Evolutionary conservation across 2,329 filamentous ascomycete genomes (phyloP).

Genomic region (Pseudopithomyces maydicus): DNA sequence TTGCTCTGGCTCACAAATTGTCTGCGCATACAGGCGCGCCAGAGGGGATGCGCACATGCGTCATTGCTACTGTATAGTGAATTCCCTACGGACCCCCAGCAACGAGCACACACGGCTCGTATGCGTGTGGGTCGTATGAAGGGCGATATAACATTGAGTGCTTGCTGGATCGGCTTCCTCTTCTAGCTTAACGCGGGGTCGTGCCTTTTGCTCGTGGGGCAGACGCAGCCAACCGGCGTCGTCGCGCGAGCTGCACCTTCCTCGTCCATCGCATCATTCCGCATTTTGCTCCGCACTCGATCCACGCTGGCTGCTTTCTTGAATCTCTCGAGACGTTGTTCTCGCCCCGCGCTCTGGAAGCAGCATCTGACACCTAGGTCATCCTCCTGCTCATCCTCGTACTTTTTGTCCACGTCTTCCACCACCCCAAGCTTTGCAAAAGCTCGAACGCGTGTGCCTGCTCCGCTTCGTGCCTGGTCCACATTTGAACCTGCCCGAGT

Average conservation of each 20-base stretch:
- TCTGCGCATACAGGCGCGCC: no score
- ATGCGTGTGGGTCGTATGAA: no score
- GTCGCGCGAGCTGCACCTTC: slow-evolving; percentile 9
- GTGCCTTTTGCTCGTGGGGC: neutral
- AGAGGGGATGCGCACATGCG: no score
- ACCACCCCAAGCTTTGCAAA: slow-evolving; percentile 20
- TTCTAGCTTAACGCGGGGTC: slow-evolving; percentile 10
- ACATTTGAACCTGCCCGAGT: slow-evolving; percentile 20
- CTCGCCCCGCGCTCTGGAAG: slow-evolving; percentile 36
- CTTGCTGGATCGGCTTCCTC: neutral
- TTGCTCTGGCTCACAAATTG: neutral
- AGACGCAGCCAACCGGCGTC: slow-evolving; percentile 18
- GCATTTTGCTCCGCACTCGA: slow-evolving; percentile 10
- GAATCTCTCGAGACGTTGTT: slow-evolving; percentile 40
- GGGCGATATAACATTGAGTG: neutral
- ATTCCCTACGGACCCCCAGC: no score
- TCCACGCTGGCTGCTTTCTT: slow-evolving; percentile 40
- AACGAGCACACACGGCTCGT: no score
- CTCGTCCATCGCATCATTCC: slow-evolving; percentile 8
- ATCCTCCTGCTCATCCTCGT: slow-evolving; percentile 16
- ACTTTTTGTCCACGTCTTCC: slow-evolving; percentile 13
- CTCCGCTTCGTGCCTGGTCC: slow-evolving; percentile 21
- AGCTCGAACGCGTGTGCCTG: slow-evolving; percentile 23
- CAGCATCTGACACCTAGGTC: slow-evolving; percentile 23
- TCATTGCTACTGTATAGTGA: no score